Percentiles rank a stretch among this genome's conserved stretches.
phyloP scores from a whole-genome alignment of 192 early-diverging fungal genomes.

The Podila epicladia region DNA sequence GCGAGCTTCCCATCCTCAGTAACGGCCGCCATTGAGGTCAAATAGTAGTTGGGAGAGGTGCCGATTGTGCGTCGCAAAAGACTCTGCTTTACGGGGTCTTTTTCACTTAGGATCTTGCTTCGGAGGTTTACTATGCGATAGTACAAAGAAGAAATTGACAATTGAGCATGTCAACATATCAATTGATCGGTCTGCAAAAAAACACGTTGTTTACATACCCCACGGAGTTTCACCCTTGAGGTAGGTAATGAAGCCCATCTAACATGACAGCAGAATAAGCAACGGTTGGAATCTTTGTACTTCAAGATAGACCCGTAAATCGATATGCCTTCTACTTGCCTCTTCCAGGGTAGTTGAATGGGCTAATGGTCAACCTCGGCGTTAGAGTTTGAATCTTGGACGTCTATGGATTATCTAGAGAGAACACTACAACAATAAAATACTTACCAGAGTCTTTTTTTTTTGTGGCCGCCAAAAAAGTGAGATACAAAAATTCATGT shows the following conservation, averaged over 20 bases:
- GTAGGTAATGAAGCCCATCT: constrained; percentile 57
- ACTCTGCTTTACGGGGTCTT: constrained; percentile 35
- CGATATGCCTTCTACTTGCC: no score
- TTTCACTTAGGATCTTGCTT: constrained; percentile 38
- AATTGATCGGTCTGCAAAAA: not conserved
- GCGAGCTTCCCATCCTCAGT: constrained; percentile 49
- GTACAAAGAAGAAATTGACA: not conserved
- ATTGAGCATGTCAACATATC: no score
- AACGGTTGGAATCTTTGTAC: no score
- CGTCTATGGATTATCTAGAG: no score
- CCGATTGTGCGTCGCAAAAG: constrained; percentile 49
- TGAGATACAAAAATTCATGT: no score
- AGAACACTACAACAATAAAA: no score
- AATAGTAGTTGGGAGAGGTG: constrained; percentile 47
- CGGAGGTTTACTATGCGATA: constrained; percentile 32
- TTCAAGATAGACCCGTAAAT: no score
- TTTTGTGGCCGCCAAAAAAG: no score
- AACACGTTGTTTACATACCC: not conserved
- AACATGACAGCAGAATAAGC: no score
- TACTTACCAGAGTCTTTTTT: no score
- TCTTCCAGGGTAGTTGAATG: constrained; percentile 52
- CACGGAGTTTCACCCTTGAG: constrained; percentile 48
- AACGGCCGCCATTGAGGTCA: constrained; percentile 41
- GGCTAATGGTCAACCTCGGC: not conserved
- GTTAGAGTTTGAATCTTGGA: no score